Evolutionary conservation across 208 protist species (phyloP), one percentile per base, ranked within the genome.

Genomic region (Trypanosoma cruzi): DNA sequence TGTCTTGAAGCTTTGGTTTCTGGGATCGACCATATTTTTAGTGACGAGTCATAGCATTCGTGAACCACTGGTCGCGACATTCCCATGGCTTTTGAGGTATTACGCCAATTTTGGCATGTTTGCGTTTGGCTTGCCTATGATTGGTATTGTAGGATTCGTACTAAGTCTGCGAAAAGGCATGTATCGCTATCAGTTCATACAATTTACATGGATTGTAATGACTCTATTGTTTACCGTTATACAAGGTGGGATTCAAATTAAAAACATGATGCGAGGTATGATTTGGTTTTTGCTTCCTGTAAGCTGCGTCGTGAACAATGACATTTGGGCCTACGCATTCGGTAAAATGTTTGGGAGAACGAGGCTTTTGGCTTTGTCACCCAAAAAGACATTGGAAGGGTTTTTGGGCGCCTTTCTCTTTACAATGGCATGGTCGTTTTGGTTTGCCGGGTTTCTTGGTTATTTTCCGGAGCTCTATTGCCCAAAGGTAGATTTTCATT

Each of bases 351-450:
- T 98, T 73, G 94, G 94, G 20, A 79, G 84, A 65, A 91, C 81
- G 18, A 82, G 74, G 54, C 71, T 98, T 50, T 74, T 98, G 59
- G 76, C 85, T 14, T 73, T 98, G 34, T 97, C 92, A 4, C 94
- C 94, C 0, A 98, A 98, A 67, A 98, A 98, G 74, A 98, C 94
- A 10, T 61, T 94, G 68, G 92, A 98, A 70, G 94, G 94, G 32
- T 98, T 98, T 64, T 28, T 96, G 36, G 94, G 94, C 0, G 84
- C 92, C 4, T 94, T 90, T 67, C 18, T 98, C n/a, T 91, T 95
- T 70, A 98, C 94, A 4, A 88, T 96, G 31, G 68, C 93, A 29
- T 98, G 88, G 89, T 59, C 88, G 11, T 96, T 93, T 64, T 97
- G 90, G 90, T 97, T 96, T 66, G 87, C 86, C 48, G 88, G 88